Evolutionary conservation across 257 asterid species (phyloP).

Genomic region (Craterostigma plantagineum): DNA sequence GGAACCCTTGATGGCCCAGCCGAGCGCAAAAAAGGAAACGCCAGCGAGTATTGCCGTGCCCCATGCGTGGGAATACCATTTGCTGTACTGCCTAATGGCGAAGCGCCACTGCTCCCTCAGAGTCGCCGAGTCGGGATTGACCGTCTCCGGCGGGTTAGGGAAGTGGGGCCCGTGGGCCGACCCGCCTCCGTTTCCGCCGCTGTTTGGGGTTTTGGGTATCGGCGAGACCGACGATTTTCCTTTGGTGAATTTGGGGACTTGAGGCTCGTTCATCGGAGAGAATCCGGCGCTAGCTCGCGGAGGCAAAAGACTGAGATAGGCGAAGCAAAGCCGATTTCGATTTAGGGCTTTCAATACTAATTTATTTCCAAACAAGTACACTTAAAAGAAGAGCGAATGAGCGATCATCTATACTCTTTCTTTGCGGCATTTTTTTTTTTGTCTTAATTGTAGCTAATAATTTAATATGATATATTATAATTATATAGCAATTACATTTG

Average conservation of each 20-base stretch:
- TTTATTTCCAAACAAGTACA: no score
- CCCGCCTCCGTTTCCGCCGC: conserved; percentile 12
- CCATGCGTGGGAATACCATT: conserved; percentile 94
- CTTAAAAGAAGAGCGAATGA: no score
- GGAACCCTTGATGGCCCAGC: conserved; percentile 76
- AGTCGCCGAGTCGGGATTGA: conserved; percentile 65
- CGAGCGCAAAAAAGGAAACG: conserved; percentile 67
- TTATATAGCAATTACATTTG: no score
- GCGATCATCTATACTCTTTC: no score
- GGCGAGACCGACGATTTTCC: conserved; percentile 15
- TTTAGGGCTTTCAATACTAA: no score
- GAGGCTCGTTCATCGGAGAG: conserved; percentile 26
- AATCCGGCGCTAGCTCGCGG: no score
- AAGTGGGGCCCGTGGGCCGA: conserved; percentile 12
- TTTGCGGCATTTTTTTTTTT: no score
- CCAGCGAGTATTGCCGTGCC: conserved; percentile 95
- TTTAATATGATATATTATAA: no score
- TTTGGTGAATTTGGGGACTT: conserved; percentile 17
- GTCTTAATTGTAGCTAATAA: no score
- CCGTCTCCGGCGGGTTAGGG: conserved; percentile 50
- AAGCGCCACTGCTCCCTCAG: conserved; percentile 81
- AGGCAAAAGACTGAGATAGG: no score
- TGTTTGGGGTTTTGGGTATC: conserved; percentile 17
- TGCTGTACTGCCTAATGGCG: conserved; percentile 66
- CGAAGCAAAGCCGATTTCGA: no score